phyloP scores from a whole-genome alignment of 805 yeast species.

The Saccharomycopsis javanensis region DNA sequence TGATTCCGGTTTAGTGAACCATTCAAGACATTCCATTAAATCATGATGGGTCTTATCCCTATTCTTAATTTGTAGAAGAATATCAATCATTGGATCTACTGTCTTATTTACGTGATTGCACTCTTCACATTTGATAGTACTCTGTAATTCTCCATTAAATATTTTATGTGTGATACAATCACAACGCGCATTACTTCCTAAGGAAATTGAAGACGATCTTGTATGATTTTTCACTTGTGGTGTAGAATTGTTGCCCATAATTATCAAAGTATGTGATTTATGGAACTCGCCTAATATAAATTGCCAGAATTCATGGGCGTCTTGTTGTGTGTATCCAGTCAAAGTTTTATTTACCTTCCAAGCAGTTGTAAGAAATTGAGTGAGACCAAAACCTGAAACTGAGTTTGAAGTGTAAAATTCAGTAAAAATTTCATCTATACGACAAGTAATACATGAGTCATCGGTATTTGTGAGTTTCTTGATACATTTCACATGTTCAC shows the following conservation, averaged over 20 bases:
- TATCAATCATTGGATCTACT: conserved; percentile 81
- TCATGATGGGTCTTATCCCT: conserved; percentile 24
- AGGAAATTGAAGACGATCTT: conserved; percentile 13
- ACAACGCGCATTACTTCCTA: conserved; percentile 32
- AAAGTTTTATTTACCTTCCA: conserved; percentile 78
- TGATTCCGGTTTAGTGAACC: conserved; percentile 70
- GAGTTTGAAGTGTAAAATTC: conserved; percentile 59
- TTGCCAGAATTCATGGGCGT: conserved; percentile 97
- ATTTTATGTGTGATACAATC: conserved; percentile 73
- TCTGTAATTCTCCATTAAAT: conserved; percentile 75
- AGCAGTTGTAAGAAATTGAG: conserved; percentile 70
- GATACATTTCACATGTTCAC: conserved; percentile 54
- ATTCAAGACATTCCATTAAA: conserved; percentile 56
- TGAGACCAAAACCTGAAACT: conserved; percentile 69
- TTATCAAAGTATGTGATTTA: conserved; percentile 27
- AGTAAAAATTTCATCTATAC: conserved; percentile 67
- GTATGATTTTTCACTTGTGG: conserved; percentile 17
- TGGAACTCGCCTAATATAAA: conserved; percentile 82
- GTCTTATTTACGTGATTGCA: conserved; percentile 53
- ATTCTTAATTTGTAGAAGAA: conserved; percentile 64
- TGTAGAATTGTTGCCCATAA: conserved; percentile 4
- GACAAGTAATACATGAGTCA: conserved; percentile 64
- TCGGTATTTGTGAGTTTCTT: conserved; percentile 23
- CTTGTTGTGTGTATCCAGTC: conserved; percentile 96
- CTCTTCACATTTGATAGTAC: conserved; percentile 63